A percentile compares a stretch with the other conserved stretches of the same genome.
Evolutionary conservation across 2,329 filamentous ascomycete species (phyloP).

Genomic region (Apiospora rasikravindrae): DNA sequence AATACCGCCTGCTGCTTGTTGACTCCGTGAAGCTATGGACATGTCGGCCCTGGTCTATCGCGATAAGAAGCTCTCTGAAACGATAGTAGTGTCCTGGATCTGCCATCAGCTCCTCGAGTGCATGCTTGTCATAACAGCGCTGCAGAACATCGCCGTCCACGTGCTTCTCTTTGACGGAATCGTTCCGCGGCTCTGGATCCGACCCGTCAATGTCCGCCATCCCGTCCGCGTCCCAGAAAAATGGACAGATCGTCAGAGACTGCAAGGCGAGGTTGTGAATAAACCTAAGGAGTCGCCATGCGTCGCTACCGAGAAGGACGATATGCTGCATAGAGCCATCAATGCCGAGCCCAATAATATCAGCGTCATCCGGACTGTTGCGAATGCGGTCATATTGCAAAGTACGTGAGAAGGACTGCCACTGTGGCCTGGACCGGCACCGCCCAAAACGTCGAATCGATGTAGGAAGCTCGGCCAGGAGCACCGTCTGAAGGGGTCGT

Average conservation of each 20-base stretch:
- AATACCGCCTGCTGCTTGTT: slow-evolving; percentile 42
- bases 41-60: slow-evolving; percentile 52
- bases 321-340: slow-evolving; percentile 76
- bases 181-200: slow-evolving; percentile 45
- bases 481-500: slow-evolving; percentile 52
- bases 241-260: slow-evolving; percentile 55
- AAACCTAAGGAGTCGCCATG: slow-evolving; percentile 73
- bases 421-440: slow-evolving; percentile 58
- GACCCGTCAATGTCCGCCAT: slow-evolving; percentile 20
- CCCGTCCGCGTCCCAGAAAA: slow-evolving; percentile 31
- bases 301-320: slow-evolving; percentile 63
- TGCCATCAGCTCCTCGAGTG: slow-evolving; percentile 49
- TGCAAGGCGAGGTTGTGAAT: slow-evolving; percentile 70
- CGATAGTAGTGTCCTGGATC: slow-evolving; percentile 40
- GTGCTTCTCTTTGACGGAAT: slow-evolving; percentile 59
- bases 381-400: slow-evolving; percentile 50
- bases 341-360: slow-evolving; percentile 69
- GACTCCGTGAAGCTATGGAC: slow-evolving; percentile 40
- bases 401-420: slow-evolving; percentile 45
- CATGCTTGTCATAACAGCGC: slow-evolving; percentile 54
- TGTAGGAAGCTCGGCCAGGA: slow-evolving; percentile 60
- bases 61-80: slow-evolving; percentile 56
- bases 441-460: slow-evolving; percentile 63
- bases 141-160: slow-evolving; percentile 71
- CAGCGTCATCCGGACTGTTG: slow-evolving; percentile 50